Evolutionary conservation across 2,329 filamentous ascomycete species (phyloP).

Genomic region (Endocalyx cinctus): DNA sequence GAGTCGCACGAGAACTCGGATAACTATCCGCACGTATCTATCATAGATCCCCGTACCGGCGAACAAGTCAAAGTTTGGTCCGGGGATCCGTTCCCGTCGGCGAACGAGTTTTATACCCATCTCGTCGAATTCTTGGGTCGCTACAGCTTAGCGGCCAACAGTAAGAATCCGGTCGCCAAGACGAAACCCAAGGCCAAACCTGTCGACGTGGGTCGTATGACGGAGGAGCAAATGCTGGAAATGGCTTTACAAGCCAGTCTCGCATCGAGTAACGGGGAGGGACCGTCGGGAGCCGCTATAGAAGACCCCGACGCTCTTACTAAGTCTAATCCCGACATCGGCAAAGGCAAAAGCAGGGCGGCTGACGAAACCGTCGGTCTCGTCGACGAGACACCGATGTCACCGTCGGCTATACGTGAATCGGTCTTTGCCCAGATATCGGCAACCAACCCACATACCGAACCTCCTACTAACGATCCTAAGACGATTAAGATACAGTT

Average conservation of each 20-base stretch:
- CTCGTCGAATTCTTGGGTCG: conserved; percentile 95
- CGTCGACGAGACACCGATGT: conserved; percentile 16
- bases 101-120: conserved; percentile 82
- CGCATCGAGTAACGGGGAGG: conserved; percentile 51
- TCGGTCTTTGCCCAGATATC: conserved; percentile 67
- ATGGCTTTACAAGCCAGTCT: conserved; percentile 89
- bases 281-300: conserved; percentile 40
- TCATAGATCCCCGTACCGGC: conserved; percentile 90
- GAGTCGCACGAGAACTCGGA: conserved; percentile 72
- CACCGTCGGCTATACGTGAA: conserved; percentile 16
- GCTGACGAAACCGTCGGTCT: conserved; percentile 18
- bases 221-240: conserved; percentile 95
- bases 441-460: conserved; percentile 66
- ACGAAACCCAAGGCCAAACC: conserved; percentile 67
- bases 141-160: conserved; percentile 82
- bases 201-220: conserved; percentile 81
- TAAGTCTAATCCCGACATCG: conserved; percentile 49
- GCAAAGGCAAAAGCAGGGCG: conserved; percentile 52
- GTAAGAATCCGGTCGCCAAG: conserved; percentile 87
- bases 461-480: conserved; percentile 69
- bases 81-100: conserved; percentile 69
- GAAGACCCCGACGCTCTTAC: conserved; percentile 87
- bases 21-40: conserved; percentile 92
- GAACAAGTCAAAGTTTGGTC: conserved; percentile 98
- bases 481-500: conserved; percentile 89